A percentile compares a stretch with the other conserved stretches of the same genome.
Evolutionary conservation across 23 red algal species (phyloP).

Genomic region (Gracilaria gracilis): DNA sequence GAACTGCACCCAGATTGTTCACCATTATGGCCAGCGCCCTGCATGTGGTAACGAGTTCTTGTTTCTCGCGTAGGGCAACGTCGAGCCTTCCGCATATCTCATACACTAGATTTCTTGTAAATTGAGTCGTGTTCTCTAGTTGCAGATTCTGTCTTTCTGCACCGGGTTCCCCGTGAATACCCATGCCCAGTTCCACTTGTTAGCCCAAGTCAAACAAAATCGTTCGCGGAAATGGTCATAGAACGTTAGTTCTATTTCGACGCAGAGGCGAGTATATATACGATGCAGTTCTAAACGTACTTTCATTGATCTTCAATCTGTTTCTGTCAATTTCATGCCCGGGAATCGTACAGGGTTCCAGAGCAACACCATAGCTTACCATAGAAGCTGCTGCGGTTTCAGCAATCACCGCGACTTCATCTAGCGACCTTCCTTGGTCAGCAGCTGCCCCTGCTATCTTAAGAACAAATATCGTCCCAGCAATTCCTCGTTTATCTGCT

Average conservation of each 20-base stretch:
- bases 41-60: not conserved
- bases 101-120: constrained; percentile 20
- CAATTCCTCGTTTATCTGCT: constrained; percentile 66
- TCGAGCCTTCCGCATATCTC: constrained; percentile 42
- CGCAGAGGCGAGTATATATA: not conserved
- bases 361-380: constrained; percentile 61
- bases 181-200: constrained; percentile 73
- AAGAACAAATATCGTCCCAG: constrained; percentile 76
- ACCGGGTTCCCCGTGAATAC: constrained; percentile 80
- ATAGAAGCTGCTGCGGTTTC: constrained; percentile 34
- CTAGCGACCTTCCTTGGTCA: constrained; percentile 49
- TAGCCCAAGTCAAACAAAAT: not conserved
- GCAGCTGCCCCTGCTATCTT: constrained; percentile 85
- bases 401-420: constrained; percentile 59
- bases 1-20: constrained; percentile 80
- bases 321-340: constrained; percentile 37
- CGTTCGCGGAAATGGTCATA: not conserved
- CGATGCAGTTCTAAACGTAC: constrained; percentile 27
- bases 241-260: not conserved
- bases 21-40: constrained; percentile 60
- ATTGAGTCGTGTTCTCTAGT: not conserved
- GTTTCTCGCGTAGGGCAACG: not conserved
- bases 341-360: constrained; percentile 68
- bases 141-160: constrained; percentile 2
- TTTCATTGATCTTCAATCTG: constrained; percentile 29